Conservation (phyloP, 108 stramenopile genomes). For the Nitzschia sp. region DNA sequence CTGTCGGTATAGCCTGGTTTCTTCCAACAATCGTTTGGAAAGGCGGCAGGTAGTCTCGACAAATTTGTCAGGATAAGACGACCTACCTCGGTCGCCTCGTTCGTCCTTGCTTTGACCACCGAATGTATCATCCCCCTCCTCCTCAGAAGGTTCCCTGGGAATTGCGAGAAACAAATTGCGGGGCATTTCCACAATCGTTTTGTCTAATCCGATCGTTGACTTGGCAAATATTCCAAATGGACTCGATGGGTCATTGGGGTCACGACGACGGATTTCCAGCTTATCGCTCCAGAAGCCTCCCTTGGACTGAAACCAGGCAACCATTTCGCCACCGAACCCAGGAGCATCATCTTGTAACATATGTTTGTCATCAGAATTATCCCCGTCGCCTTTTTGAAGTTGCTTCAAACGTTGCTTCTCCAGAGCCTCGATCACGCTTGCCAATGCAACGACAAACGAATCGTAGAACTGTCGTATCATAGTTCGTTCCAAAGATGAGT, state of each 20-base stretch:
- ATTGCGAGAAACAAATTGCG: too few relatives aligned
- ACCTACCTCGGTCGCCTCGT: too few relatives aligned
- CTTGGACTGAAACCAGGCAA: conserved; percentile 27
- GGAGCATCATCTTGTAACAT: too few relatives aligned
- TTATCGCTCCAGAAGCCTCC: conserved; percentile 31
- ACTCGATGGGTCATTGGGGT: conserved; percentile 17
- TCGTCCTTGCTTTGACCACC: too few relatives aligned
- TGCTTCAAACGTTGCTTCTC: too few relatives aligned
- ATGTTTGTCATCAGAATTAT: too few relatives aligned
- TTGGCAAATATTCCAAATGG: conserved; percentile 33
- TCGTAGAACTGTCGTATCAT: not conserved
- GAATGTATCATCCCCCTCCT: too few relatives aligned
- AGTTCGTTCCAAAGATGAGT: not conserved
- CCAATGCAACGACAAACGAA: not conserved
- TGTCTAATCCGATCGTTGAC: too few relatives aligned
- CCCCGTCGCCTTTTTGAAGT: too few relatives aligned
- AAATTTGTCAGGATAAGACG: too few relatives aligned
- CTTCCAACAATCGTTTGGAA: not conserved
- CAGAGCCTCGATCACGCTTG: not conserved
- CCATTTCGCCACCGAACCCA: conserved; percentile 7
- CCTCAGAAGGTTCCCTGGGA: too few relatives aligned
- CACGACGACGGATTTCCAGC: conserved; percentile 25
- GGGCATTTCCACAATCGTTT: too few relatives aligned
- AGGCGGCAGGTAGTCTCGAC: not conserved
- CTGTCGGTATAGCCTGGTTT: conserved; percentile 30